Base-by-base conservation (phyloP, 305 asterid genomes). In the Fraxinus paxiana region DNA sequence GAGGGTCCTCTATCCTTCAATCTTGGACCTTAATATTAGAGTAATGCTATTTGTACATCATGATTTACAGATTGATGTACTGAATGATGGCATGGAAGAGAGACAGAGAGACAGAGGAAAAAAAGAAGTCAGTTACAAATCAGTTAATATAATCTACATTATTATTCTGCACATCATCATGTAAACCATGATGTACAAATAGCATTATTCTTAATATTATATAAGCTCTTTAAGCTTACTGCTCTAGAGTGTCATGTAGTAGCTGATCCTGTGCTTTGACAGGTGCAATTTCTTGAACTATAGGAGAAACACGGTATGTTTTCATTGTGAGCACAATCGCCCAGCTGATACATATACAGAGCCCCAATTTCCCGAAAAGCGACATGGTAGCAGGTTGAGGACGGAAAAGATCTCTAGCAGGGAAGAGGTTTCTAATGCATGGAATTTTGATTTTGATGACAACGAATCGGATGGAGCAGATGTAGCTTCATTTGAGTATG, bases 391-490 rank as follows among this genome's bases (percentile, higher is more conserved):
- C 17, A 76, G 91, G 84, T 76, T 82, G 81, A 89, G 85, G 79
- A 75, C 71, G 78, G 94, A 88, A 61, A 91, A 84, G 77, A 79
- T 82, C 31, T 73, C 89, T 26, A 79, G 82, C 63, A 86, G 91
- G 81, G 86, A 86, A 56, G 92, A 89, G 78, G 85, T 94, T 80
- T 84, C 99, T 63, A 89, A 87, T 81, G 97, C 98, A 30, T 95
- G 99, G 98, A 95, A 95, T 85, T 95, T 95, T 78, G 97, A 95
- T 85, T 95, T 95, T 84, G 99, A 95, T 73, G 99, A 95, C 80
- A 90, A 95, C 83, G 99, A 93, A 84, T 95, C 99, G n/a, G 99
- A 93, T 86, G 99, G 98, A 43, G 98, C 99, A 26, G 99, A 93
- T 81, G 92, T 95, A 81, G 97, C 98, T 84, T 86, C 97, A 63